Percentiles rank a stretch among this genome's conserved stretches.
phyloP scores from a whole-genome alignment of 441 rosid species.

The Euphorbia schlechtendalii region DNA sequence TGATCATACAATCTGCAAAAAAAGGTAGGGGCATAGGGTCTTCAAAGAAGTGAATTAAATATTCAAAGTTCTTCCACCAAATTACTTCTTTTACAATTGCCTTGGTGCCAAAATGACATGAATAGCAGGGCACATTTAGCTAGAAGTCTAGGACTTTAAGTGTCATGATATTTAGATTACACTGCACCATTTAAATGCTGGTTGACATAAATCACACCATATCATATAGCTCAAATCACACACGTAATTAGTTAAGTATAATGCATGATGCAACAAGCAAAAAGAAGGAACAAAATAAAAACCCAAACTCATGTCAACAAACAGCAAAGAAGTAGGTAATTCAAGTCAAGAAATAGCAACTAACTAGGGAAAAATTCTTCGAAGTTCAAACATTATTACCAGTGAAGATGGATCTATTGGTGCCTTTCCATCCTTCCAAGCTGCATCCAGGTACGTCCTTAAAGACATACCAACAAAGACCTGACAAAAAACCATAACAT shows the following conservation, averaged over 20 bases:
- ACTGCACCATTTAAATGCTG: not conserved
- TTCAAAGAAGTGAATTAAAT: too few relatives aligned
- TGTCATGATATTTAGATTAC: not conserved
- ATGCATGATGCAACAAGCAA: not conserved
- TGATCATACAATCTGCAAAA: not conserved
- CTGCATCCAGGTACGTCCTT: slow-evolving; percentile 92
- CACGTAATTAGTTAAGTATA: not conserved
- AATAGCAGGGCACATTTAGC: not conserved
- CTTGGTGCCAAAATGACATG: not conserved
- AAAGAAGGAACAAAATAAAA: not conserved
- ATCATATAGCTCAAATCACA: not conserved
- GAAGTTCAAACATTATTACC: slow-evolving; percentile 39
- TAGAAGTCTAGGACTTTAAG: not conserved
- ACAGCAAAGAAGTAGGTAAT: slow-evolving; percentile 3
- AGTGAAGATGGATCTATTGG: slow-evolving; percentile 91
- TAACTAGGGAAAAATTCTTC: not conserved
- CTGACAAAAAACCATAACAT: slow-evolving; percentile 29
- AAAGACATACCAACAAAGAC: slow-evolving; percentile 97
- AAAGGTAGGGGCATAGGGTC: too few relatives aligned
- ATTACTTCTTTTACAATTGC: not conserved
- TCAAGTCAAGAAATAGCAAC: too few relatives aligned
- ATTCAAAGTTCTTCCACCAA: not conserved
- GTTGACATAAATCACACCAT: not conserved
- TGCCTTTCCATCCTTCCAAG: slow-evolving; percentile 98
- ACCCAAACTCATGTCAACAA: not conserved